Evolutionary conservation across 2,329 filamentous ascomycete species (phyloP).

Genomic region (Ophiocordyceps sinensis): DNA sequence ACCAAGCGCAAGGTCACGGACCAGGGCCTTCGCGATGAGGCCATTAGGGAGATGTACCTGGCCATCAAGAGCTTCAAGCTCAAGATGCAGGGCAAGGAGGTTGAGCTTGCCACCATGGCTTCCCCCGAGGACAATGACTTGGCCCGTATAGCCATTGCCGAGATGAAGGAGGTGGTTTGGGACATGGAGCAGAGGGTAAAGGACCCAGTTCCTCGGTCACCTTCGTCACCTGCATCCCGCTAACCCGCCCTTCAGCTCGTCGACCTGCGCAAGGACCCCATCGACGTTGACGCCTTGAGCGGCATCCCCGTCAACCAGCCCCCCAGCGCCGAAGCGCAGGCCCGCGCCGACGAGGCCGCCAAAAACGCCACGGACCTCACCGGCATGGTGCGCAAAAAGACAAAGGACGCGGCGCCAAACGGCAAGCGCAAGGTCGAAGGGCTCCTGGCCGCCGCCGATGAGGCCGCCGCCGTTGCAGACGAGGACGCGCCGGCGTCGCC

Average conservation of each 20-base stretch:
- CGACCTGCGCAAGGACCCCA: slow-evolving; percentile 49
- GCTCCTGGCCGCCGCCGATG: slow-evolving; percentile 4
- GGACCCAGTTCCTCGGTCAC: slow-evolving; percentile 4
- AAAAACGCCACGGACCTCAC: slow-evolving; percentile 61
- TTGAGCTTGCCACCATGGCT: slow-evolving; percentile 46
- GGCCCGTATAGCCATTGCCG: slow-evolving; percentile 46
- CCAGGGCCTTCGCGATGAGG: slow-evolving; percentile 56
- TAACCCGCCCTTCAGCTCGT: slow-evolving; percentile 31
- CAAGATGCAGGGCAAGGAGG: slow-evolving; percentile 57
- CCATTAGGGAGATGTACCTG: slow-evolving; percentile 54
- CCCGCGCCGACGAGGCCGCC: slow-evolving; percentile 56
- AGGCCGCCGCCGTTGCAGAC: slow-evolving; percentile 8
- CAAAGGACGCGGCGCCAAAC: slow-evolving; percentile 25
- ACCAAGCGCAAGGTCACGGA: slow-evolving; percentile 42
- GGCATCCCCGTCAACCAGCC: slow-evolving; percentile 55
- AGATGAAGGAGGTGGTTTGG: slow-evolving; percentile 63
- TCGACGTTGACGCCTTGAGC: slow-evolving; percentile 28
- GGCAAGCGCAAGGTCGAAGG: slow-evolving; percentile 21
- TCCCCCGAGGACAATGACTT: slow-evolving; percentile 53
- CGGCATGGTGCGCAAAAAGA: slow-evolving; percentile 59
- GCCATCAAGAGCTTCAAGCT: slow-evolving; percentile 60
- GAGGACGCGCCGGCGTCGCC: slow-evolving; percentile 6
- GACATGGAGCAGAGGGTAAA: slow-evolving; percentile 66
- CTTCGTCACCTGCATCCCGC: not conserved
- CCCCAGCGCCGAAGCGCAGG: slow-evolving; percentile 38